phyloP scores from a whole-genome alignment of 495 filamentous ascomycete species.

The Monascus purpureus region DNA sequence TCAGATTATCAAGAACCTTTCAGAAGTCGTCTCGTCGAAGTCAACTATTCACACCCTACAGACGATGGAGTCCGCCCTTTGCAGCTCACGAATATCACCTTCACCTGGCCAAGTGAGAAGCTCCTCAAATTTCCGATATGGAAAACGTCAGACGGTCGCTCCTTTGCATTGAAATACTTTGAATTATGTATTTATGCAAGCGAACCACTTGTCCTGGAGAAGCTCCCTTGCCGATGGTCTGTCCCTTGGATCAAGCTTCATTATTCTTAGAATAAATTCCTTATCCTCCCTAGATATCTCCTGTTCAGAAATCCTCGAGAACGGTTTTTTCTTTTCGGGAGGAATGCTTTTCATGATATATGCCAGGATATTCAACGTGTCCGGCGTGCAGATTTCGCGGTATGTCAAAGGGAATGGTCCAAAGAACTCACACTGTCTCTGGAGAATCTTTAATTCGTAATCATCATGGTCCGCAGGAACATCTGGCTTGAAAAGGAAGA shows the following conservation, averaged over 20 bases:
- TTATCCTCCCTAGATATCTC: constrained; percentile 8
- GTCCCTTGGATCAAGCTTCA: constrained; percentile 11
- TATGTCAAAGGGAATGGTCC: constrained; percentile 29
- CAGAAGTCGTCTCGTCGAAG: too few relatives aligned
- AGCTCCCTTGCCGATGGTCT: constrained; percentile 9
- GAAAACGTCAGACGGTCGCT: too few relatives aligned
- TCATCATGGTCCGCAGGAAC: constrained; percentile 20
- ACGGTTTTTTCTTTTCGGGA: constrained; percentile 6
- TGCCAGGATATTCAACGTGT: constrained; percentile 5
- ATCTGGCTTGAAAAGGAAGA: constrained; percentile 28
- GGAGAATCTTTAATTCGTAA: constrained; percentile 26
- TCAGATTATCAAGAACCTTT: too few relatives aligned
- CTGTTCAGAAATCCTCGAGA: constrained; percentile 2
- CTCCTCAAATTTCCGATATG: too few relatives aligned
- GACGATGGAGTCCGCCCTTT: too few relatives aligned
- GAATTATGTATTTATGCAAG: too few relatives aligned
- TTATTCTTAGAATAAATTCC: constrained; percentile 7
- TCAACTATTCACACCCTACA: too few relatives aligned
- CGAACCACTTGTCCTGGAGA: constrained; percentile 8
- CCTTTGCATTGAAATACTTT: too few relatives aligned
- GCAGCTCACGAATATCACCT: too few relatives aligned
- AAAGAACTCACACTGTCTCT: constrained; percentile 25
- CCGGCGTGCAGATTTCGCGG: constrained; percentile 8
- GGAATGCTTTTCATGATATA: constrained; percentile 7
- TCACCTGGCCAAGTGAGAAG: too few relatives aligned